Percentiles rank a stretch among this genome's conserved stretches.
These are phyloP conservation scores for Passalora sequoiae DNA, from an alignment of 2,329 filamentous ascomycete genomes.

Conservation along the genomic window DNA sequence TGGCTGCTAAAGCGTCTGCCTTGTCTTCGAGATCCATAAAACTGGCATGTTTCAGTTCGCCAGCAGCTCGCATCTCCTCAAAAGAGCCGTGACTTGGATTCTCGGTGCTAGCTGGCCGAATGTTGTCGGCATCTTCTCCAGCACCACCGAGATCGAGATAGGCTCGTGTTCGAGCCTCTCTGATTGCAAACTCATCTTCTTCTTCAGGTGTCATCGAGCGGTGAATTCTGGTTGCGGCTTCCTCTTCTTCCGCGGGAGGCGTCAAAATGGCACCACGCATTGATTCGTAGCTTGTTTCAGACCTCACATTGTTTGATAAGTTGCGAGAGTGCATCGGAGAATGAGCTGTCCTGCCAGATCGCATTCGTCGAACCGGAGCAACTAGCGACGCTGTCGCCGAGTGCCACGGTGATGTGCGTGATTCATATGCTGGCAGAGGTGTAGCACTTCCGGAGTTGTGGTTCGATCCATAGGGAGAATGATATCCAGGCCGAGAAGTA, in stretches of 20 bases:
- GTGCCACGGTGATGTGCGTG: slow-evolving; percentile 12
- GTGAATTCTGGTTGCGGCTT: neutral
- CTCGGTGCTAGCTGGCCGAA: slow-evolving; percentile 11
- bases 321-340: slow-evolving; percentile 8
- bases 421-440: slow-evolving; percentile 17
- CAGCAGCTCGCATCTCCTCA: neutral
- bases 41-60: slow-evolving; percentile 13
- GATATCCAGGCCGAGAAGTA: slow-evolving; percentile 10
- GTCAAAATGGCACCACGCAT: slow-evolving; percentile 2
- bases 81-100: slow-evolving; percentile 2
- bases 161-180: slow-evolving; percentile 9
- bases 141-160: slow-evolving; percentile 13
- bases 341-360: neutral
- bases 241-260: neutral
- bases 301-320: neutral
- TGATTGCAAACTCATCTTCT: neutral
- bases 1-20: slow-evolving; percentile 1
- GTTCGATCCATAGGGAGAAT: neutral
- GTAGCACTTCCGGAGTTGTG: slow-evolving; percentile 14
- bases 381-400: no score
- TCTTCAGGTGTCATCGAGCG: neutral
- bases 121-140: slow-evolving; percentile 10
- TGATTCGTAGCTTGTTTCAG: neutral
- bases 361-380: no score
- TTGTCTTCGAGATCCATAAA: slow-evolving; percentile 18